Evolutionary conservation across 2,329 filamentous ascomycete genomes (phyloP).

Genomic region (Penicillium corylophilum): DNA sequence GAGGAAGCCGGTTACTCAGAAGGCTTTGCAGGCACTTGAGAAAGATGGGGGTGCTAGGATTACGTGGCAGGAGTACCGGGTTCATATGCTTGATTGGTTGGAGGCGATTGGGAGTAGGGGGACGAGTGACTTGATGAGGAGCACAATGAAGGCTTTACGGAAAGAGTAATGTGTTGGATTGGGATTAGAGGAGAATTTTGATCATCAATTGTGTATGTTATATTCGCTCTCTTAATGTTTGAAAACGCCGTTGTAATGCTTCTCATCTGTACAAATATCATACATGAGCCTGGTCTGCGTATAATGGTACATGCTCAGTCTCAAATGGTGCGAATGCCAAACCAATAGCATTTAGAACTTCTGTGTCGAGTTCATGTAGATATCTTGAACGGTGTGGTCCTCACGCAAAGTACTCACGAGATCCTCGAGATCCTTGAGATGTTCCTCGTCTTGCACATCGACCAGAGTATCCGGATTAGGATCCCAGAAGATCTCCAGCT

Average conservation of each 20-base stretch:
- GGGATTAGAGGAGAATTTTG: not conserved
- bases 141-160: slow-evolving; percentile 74
- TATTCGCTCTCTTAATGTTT: not conserved
- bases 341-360: slow-evolving; percentile 19
- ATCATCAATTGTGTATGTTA: not conserved
- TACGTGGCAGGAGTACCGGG: slow-evolving; percentile 71
- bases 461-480: slow-evolving; percentile 77
- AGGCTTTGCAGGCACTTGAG: slow-evolving; percentile 62
- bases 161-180: slow-evolving; percentile 32
- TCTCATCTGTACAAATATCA: slow-evolving; percentile 17
- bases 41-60: slow-evolving; percentile 65
- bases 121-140: slow-evolving; percentile 71
- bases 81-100: slow-evolving; percentile 69
- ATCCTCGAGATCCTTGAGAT: slow-evolving; percentile 57
- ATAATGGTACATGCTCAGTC: not conserved
- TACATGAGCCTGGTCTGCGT: slow-evolving; percentile 8
- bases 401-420: slow-evolving; percentile 60
- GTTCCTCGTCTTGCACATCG: slow-evolving; percentile 57
- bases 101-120: slow-evolving; percentile 64
- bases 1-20: slow-evolving; percentile 63
- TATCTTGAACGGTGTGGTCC: slow-evolving; percentile 69
- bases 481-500: slow-evolving; percentile 80
- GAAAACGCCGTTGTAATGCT: slow-evolving; percentile 13
- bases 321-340: not conserved
- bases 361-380: slow-evolving; percentile 67